phyloP scores from a whole-genome alignment of 2,329 filamentous ascomycete genomes.

The Colletotrichum horii region DNA sequence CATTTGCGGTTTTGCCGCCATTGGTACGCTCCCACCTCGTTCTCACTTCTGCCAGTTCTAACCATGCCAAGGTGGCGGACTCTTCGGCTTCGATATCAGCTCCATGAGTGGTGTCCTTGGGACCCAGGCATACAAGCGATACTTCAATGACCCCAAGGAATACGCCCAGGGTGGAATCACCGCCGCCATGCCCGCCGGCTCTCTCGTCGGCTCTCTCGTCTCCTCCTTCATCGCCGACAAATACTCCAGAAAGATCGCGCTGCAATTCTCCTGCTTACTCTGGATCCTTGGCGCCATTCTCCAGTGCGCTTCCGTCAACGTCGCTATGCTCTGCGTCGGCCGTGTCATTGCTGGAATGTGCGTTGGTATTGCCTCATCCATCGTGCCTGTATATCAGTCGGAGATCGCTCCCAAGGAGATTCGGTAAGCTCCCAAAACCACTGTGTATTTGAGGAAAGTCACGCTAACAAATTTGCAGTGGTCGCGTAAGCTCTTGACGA shows the following conservation, averaged over 20 bases:
- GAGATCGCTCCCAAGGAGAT: conserved; percentile 67
- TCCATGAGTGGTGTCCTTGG: conserved; percentile 75
- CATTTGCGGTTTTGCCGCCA: conserved; percentile 67
- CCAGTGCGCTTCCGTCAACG: conserved; percentile 66
- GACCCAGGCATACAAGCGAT: conserved; percentile 72
- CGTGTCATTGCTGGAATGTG: conserved; percentile 75
- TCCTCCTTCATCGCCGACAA: conserved; percentile 57
- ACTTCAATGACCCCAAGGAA: conserved; percentile 67
- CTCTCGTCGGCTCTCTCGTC: conserved; percentile 62
- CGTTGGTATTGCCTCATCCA: conserved; percentile 75
- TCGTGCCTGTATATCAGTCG: conserved; percentile 74
- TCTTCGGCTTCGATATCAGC: conserved; percentile 82
- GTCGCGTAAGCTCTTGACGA: not conserved
- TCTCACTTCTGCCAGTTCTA: too few species aligned
- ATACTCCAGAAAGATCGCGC: conserved; percentile 52
- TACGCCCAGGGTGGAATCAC: conserved; percentile 73
- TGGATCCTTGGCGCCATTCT: conserved; percentile 60
- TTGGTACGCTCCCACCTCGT: conserved; percentile 45
- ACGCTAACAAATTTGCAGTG: not conserved
- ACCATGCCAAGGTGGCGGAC: conserved; percentile 59
- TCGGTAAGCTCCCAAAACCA: conserved; percentile 29
- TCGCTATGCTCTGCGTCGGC: conserved; percentile 74
- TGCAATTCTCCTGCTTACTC: conserved; percentile 54
- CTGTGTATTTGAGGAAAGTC: not conserved
- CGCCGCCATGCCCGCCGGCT: conserved; percentile 76